Base-by-base conservation (phyloP, 495 filamentous ascomycete genomes). In the Penicillium antarcticum region DNA sequence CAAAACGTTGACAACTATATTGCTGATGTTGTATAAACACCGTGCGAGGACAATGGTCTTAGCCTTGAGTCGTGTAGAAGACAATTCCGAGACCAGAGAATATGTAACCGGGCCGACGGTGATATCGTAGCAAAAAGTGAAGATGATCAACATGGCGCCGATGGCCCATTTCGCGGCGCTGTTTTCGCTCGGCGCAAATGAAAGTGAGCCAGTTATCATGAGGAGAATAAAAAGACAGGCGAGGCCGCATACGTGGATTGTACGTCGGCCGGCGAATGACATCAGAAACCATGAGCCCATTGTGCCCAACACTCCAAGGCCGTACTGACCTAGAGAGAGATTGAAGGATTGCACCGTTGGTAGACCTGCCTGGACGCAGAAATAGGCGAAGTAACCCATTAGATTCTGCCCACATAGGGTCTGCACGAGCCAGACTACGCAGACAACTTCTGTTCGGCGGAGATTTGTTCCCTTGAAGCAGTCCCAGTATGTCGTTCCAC, bases 91-190 rank as follows among this genome's bases (percentile, higher is more conserved):
- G 16, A 88, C 85, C 13, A 90, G 74, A 4, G 81, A 85, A 62
- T 87, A 89, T 48, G 82, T 85, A 7, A 90, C 80, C 1, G 85
- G 87, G 0, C 87, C 87, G 17, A 90, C 81, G 4, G 82, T 84
- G 42, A 80, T 64, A 56, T 87, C 82, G 63, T 90, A 90, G 37
- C 78, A 71, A 57, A 86, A 68, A 1, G 84, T 81, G 71, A 81
- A 88, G 48, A 83, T 62, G 19, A 88, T 60, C 60, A 89, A 73
- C 62, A 88, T 82, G 0, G 70, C 74, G 26, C 77, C 69, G 21
- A 66, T 61, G 12, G 58, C 58, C 65, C 65, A 70, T 41, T 57
- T 56, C 13, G 58, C 57, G 4, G 57, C 49, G 9, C 31, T 55
- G 48, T 61, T 60, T 8, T 48, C 49, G 76, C 80, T 52, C 79